Evolutionary conservation across 768 basidiomycete species (phyloP), one percentile per base, ranked within the genome.

Genomic region (Albatrellus ellisii): DNA sequence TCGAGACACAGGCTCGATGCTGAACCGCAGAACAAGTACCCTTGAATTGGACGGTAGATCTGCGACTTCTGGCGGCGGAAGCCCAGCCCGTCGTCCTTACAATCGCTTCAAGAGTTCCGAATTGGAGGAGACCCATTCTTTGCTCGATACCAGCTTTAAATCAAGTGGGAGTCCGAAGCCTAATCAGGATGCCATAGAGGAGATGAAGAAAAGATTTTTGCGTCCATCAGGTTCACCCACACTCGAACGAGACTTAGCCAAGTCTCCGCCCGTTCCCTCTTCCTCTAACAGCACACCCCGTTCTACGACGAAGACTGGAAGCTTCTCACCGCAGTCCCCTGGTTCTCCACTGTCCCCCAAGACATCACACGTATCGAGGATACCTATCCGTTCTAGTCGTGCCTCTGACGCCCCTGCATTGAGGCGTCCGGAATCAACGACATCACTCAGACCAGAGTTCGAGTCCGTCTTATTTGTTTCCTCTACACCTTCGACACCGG

Each of bases 201-300:
- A 77, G 50, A 75, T 79, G 73, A 81, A 78, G 57, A 65, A 59
- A 49, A 62, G 75, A 29, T 70, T 78, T 49, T 56, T 75, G 40
- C 56, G 54, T 36, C 62, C 59, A 48, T 49, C 47, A 2, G 37
- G 46, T 18, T 50, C 61, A 7, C 56, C 62, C 11, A 52, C 55
- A 48, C 52, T 12, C 43, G 54, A 38, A 27, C 51, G 41, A 39
- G 41, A 28, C 49, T 42, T 52, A 48, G 39, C 18, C 42, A 50
- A 8, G 18, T 31, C 39, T 18, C 12, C 40, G 32, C 22, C 40
- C 18, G 15, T 20, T 11, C n/a, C 21, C 6, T 4, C 24, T 12
- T 20, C 38, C 9, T 15, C 38, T 14, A 39, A 25, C 11, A 8
- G 24, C 4, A 39, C 38, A 14, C 38, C 38, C 4, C 17, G 38